These are phyloP conservation scores for Xenoacremonium recifei DNA, from an alignment of 2,329 filamentous ascomycete species.

Conservation along the genomic window DNA sequence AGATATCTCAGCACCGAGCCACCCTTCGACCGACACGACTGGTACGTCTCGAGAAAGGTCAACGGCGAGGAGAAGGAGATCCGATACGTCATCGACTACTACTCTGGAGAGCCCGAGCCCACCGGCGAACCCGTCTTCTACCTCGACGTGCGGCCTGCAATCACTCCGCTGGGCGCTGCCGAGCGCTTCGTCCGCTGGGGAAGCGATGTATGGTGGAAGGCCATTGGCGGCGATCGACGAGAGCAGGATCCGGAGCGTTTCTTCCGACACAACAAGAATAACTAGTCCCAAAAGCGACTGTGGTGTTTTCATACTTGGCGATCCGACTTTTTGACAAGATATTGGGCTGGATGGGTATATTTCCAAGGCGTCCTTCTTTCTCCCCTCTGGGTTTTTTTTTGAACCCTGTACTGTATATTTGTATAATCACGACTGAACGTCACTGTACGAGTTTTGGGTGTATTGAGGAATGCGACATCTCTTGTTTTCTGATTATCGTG, in stretches of 20 bases:
- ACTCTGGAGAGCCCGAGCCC: constrained; percentile 77
- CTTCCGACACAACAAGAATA: constrained; percentile 29
- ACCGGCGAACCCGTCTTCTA: constrained; percentile 93
- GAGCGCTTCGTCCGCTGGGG: constrained; percentile 88
- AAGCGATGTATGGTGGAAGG: constrained; percentile 91
- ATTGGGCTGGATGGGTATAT: constrained; percentile 14
- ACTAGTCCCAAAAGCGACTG: constrained; percentile 10
- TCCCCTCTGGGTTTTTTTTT: constrained; percentile 24
- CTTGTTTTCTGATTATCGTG: constrained; percentile 9
- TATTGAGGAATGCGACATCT: constrained; percentile 7
- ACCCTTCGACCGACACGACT: constrained; percentile 96
- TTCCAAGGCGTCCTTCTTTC: constrained; percentile 13
- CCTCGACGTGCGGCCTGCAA: constrained; percentile 87
- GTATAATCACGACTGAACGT: constrained; percentile 26
- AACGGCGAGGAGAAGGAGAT: constrained; percentile 72
- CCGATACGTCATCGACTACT: constrained; percentile 97
- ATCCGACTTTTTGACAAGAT: constrained; percentile 2
- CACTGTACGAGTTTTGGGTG: constrained; percentile 17
- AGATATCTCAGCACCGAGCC: constrained; percentile 64
- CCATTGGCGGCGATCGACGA: constrained; percentile 68
- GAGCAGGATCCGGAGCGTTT: constrained; percentile 41
- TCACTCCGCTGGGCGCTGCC: constrained; percentile 75
- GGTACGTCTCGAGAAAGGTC: constrained; percentile 78
- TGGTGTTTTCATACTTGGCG: constrained; percentile 5
- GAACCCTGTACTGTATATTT: constrained; percentile 25